Conservation (phyloP, 805 yeast species). For the Kodamaea jinghongensis region DNA sequence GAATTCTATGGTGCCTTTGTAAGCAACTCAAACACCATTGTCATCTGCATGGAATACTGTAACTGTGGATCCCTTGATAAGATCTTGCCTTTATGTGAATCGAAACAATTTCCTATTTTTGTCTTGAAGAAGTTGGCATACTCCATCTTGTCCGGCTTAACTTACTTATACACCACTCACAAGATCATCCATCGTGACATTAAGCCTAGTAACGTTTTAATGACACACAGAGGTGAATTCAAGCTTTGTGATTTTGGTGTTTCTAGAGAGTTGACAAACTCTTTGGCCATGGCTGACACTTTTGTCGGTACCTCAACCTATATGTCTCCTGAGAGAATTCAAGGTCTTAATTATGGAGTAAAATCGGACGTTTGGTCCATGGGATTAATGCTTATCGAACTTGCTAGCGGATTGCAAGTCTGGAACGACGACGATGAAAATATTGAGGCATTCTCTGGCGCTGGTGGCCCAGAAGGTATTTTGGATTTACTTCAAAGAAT, state of each 20-base stretch:
- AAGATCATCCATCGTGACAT: conserved; percentile 94
- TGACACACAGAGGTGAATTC: conserved; percentile 82
- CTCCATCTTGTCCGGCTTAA: conserved; percentile 76
- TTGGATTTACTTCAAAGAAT: conserved; percentile 87
- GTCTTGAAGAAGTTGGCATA: conserved; percentile 72
- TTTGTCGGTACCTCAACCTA: conserved; percentile 97
- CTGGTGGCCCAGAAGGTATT: conserved; percentile 69
- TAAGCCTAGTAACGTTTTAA: conserved; percentile 89
- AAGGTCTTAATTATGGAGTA: conserved; percentile 90
- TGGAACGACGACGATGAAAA: conserved; percentile 54
- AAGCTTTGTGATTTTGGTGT: conserved; percentile 98
- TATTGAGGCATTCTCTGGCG: conserved; percentile 28
- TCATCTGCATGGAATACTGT: conserved; percentile 93
- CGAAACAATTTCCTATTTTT: conserved; percentile 48
- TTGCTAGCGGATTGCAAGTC: conserved; percentile 83
- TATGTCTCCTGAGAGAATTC: conserved; percentile 96
- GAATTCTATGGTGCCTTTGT: conserved; percentile 90
- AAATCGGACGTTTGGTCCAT: conserved; percentile 97
- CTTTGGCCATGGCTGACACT: conserved; percentile 84
- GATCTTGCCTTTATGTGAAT: conserved; percentile 52
- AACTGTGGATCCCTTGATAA: conserved; percentile 92
- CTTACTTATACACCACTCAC: conserved; percentile 77
- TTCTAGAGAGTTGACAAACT: conserved; percentile 84
- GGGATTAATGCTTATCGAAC: conserved; percentile 85
- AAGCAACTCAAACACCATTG: conserved; percentile 61